Base-by-base conservation (phyloP, 306 rosid genomes). In the Astragalus glycyphyllos region DNA sequence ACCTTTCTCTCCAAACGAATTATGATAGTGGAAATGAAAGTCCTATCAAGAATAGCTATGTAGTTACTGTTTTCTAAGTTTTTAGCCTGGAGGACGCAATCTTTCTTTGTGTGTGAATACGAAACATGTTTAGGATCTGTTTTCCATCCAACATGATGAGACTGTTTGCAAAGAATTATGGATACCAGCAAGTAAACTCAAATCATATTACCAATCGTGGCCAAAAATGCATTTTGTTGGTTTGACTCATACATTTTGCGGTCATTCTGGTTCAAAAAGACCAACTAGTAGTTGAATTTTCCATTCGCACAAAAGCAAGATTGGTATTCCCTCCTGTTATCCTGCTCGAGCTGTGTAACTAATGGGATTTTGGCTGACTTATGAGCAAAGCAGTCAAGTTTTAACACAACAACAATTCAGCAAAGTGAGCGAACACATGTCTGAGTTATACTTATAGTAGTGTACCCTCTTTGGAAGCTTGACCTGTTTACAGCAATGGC, bases 1-100 rank as follows among this genome's bases (percentile, higher is more conserved):
- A 34, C 64, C 45, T 53, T 37, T 57, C 14, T 54, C 35, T 12
- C 58, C 50, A 45, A 71, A 51, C 57, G 31, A 72, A 53, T 49
- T 14, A 45, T 5, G 29, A 16, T 12, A 12, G 73, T 26, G 17
- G 56, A 79, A 15, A 65, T 78, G 58, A 26, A 49, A 15, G 66
- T 26, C 16, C 40, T 51, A 20, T 69, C 32, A 48, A 58, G 59
- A 58, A 40, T 65, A 23, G 42, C 45, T 37, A 34, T 53, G 57
- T 49, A 60, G 58, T 58, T 15, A 45, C 1, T 47, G 4, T 48
- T 71, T 10, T 61, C 6, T 0, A 38, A 14, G 26, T 10, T 60
- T 41, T 46, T 34, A 34, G n/a, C 29, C 6, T 3, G 44, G 17
- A 44, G 66, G 41, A 37, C 1, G 49, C 23, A 17, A 5, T 20